Percentiles rank a stretch among this genome's conserved stretches.
Conservation (phyloP, 495 filamentous ascomycete genomes). For the Talaromyces liani region DNA sequence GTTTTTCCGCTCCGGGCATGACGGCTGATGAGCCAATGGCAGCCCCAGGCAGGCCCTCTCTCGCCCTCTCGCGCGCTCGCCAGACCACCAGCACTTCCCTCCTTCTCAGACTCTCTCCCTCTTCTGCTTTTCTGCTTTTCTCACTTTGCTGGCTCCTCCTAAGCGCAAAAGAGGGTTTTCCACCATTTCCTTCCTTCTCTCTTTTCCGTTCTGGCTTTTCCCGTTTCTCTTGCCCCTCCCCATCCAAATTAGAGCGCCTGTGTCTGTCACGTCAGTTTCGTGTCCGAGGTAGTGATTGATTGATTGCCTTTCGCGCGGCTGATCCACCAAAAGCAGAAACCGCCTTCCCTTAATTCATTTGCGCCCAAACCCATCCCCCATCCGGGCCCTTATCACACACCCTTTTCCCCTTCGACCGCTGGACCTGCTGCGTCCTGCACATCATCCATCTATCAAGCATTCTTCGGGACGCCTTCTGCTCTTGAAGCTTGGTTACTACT, state of each 20-base stretch:
- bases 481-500: background rate
- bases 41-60: constrained; percentile 11
- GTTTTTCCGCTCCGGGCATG: constrained; percentile 7
- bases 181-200: constrained; percentile 17
- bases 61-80: constrained; percentile 7
- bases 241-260: background rate
- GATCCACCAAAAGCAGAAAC: background rate
- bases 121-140: constrained; percentile 13
- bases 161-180: background rate
- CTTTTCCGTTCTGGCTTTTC: constrained; percentile 18
- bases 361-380: background rate
- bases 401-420: background rate
- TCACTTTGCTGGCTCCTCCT: constrained; percentile 12
- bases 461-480: background rate
- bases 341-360: background rate
- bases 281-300: background rate
- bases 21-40: background rate
- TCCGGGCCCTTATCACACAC: background rate
- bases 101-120: constrained; percentile 8
- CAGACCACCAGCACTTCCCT: constrained; percentile 2
- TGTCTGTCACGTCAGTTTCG: constrained; percentile 25
- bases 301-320: constrained; percentile 1
- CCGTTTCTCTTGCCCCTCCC: constrained; percentile 24
- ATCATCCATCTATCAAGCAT: background rate
- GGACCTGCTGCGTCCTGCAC: background rate